phyloP scores from a whole-genome alignment of 2,329 filamentous ascomycete species.

The Tolypocladium endophyticum region DNA sequence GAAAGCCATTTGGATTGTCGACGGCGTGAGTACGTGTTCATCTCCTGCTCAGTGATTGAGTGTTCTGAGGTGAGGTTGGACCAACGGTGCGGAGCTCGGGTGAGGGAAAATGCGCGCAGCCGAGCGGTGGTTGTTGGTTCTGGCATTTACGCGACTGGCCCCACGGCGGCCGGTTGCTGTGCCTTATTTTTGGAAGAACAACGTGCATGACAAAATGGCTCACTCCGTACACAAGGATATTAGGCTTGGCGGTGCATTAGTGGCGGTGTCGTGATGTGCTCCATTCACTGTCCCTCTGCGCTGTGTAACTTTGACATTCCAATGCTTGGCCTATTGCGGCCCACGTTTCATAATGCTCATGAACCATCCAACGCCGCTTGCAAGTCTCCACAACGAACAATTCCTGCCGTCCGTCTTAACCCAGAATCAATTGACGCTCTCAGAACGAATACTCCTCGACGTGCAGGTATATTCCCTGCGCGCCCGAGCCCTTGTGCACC shows the following conservation, averaged over 20 bases:
- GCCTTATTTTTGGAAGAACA: not conserved
- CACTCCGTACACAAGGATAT: not conserved
- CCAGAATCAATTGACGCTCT: not conserved
- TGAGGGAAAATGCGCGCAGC: not conserved
- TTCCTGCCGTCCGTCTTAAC: not conserved
- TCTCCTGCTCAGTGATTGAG: not conserved
- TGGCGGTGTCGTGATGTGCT: not conserved
- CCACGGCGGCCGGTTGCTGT: not conserved
- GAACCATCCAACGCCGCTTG: not conserved
- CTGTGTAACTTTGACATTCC: not conserved
- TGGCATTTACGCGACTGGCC: not conserved
- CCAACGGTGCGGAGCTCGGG: not conserved
- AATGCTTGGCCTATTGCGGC: not conserved
- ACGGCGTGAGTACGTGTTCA: not conserved
- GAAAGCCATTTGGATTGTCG: not conserved
- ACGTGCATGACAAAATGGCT: not conserved
- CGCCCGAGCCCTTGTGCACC: slow-evolving; percentile 54
- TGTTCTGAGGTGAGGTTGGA: not conserved
- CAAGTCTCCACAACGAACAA: not conserved
- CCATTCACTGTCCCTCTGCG: not conserved
- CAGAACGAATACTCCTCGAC: slow-evolving; percentile 50
- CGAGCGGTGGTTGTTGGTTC: not conserved
- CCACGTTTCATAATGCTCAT: not conserved
- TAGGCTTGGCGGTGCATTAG: not conserved
- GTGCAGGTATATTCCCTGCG: slow-evolving; percentile 50